phyloP scores from a whole-genome alignment of 169 alveolate genomes.

The Eimeria nieschulzi region DNA sequence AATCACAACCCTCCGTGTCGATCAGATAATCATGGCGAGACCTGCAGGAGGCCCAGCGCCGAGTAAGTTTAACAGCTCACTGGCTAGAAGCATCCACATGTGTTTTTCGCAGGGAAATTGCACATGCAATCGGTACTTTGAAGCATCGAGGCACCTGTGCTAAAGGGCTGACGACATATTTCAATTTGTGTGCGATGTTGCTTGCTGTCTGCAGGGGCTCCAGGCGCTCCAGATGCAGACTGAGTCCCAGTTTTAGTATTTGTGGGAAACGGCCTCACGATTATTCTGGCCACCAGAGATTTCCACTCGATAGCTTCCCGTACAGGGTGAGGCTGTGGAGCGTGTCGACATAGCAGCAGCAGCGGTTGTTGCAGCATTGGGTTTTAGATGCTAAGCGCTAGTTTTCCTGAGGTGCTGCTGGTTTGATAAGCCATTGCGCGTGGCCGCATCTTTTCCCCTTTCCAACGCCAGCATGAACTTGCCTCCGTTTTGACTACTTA shows the following conservation, averaged over 20 bases:
- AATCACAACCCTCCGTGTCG: conserved; percentile 96
- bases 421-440: no score
- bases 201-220: conserved; percentile 53
- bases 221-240: conserved; percentile 68
- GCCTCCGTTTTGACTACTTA: no score
- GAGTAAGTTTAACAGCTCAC: conserved; percentile 34
- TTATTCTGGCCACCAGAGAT: no score
- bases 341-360: no score
- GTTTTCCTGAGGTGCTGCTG: no score
- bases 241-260: neutral
- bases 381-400: no score
- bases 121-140: neutral
- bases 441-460: no score
- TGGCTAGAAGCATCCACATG: neutral
- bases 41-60: conserved; percentile 99
- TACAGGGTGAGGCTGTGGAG: no score
- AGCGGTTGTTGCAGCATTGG: no score
- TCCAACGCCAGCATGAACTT: no score
- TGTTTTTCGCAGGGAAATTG: neutral
- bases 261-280: neutral
- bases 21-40: conserved; percentile 98
- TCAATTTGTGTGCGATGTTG: neutral
- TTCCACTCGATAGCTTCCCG: no score
- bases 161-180: neutral
- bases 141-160: neutral